Conservation (phyloP, 768 basidiomycete species). For the Pseudohyphozyma bogoriensis region DNA sequence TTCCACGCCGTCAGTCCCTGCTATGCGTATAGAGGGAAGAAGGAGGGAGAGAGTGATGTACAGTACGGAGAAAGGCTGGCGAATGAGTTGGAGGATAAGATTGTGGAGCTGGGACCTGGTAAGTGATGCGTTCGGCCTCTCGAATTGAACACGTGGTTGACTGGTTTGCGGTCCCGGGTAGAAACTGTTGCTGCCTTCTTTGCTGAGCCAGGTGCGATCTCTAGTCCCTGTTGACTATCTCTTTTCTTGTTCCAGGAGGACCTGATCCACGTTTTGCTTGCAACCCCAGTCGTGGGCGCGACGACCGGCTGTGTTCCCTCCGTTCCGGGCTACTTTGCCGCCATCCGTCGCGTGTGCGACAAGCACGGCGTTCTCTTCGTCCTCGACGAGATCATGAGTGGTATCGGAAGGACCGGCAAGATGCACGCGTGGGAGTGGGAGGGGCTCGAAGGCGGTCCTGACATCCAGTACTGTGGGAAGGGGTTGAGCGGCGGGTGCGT, state of each 20-base stretch:
- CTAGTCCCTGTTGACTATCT: background rate
- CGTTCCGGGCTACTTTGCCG: slow-evolving; percentile 27
- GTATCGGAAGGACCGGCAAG: slow-evolving; percentile 29
- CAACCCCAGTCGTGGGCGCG: slow-evolving; percentile 25
- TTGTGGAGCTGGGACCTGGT: slow-evolving; percentile 14
- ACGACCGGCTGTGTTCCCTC: slow-evolving; percentile 6
- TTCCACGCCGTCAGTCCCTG: slow-evolving; percentile 26
- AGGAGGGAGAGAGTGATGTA: slow-evolving; percentile 19
- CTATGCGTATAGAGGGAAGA: slow-evolving; percentile 12
- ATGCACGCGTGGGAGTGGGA: slow-evolving; percentile 31
- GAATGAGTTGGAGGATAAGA: slow-evolving; percentile 28
- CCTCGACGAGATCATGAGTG: slow-evolving; percentile 35
- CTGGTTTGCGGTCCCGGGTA: background rate
- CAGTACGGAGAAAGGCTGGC: slow-evolving; percentile 23
- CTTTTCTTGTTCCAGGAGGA: background rate
- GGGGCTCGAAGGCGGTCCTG: slow-evolving; percentile 29
- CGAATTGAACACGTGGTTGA: no score
- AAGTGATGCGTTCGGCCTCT: no score
- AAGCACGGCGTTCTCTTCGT: slow-evolving; percentile 28
- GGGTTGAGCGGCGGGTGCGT: slow-evolving; percentile 25
- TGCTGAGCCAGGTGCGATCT: slow-evolving; percentile 16
- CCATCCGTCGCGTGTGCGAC: slow-evolving; percentile 30
- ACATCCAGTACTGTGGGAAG: slow-evolving; percentile 32
- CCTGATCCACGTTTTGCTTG: background rate
- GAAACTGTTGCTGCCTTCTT: slow-evolving; percentile 30